Base-by-base conservation (phyloP, 257 asterid species). In the Forsythia viridissima region DNA sequence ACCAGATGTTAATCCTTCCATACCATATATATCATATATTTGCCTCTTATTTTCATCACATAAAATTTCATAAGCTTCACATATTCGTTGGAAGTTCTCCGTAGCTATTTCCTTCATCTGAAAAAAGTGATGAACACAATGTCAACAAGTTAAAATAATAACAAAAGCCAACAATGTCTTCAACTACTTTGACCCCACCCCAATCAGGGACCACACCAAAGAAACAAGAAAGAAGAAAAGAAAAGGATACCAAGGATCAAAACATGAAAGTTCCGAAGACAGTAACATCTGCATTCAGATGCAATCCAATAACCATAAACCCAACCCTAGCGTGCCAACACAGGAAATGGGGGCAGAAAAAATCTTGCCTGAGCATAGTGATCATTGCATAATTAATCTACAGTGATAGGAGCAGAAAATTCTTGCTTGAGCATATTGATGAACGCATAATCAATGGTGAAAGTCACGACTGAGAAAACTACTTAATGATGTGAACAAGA, bases 21-120 rank as follows among this genome's bases (percentile, higher is more conserved):
- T 93, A 41, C 99, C 99, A 82, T 96, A 96, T 61, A 96, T 87
- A 83, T 96, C 98, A 82, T 96, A 96, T 80, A 96, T 90, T 72
- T 86, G 81, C 87, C 98, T 85, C 80, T 90, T 96, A 16, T 83
- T 82, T 82, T 86, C 92, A 87, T 96, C 98, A 2, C 92, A 89
- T 78, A 96, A 88, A 76, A 92, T 93, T 82, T 96, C 99, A 84
- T 96, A 96, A 70, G 99, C 99, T 87, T 96, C 91, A 82, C 98
- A 93, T 82, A 96, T 88, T 68, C 99, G 90, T 83, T 93, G 99
- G 78, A 96, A 96, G 86, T 96, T 96, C 89, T 92, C 97, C 12
- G 99, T 96, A 0, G 99, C 99, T 76, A 90, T 86, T 70, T 92
- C 97, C 89, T 96, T 96, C 97, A 93, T 92, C 99, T 93, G 92